These are phyloP conservation scores for Populus hybrid DNA, from an alignment of 441 rosid genomes.

Conservation along the genomic window DNA sequence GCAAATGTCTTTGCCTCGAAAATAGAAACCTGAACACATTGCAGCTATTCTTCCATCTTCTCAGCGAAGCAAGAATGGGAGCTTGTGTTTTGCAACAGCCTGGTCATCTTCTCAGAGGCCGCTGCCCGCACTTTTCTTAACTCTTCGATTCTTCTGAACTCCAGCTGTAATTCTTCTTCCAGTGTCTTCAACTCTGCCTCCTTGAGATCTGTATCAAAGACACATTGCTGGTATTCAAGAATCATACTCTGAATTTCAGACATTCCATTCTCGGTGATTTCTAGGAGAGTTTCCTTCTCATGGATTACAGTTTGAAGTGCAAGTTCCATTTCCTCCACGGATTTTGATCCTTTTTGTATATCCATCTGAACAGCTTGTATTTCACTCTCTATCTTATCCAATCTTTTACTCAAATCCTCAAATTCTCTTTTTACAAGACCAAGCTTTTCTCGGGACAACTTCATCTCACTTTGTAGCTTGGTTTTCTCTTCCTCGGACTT, in stretches of 20 bases:
- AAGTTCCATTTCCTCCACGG: conserved; percentile 42
- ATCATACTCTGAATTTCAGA: conserved; percentile 47
- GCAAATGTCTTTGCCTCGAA: conserved; percentile 38
- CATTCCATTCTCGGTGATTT: conserved; percentile 52
- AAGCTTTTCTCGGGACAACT: conserved; percentile 50
- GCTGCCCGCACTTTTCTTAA: conserved; percentile 27
- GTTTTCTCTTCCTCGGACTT: conserved; percentile 73
- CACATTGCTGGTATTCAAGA: conserved; percentile 53
- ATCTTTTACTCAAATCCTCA: conserved; percentile 41
- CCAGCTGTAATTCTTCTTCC: conserved; percentile 42
- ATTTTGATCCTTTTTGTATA: conserved; percentile 40
- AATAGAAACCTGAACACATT: conserved; percentile 29
- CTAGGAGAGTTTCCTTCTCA: conserved; percentile 58
- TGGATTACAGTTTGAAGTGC: conserved; percentile 40
- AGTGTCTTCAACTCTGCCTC: conserved; percentile 45
- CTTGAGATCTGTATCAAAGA: conserved; percentile 50
- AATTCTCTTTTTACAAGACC: conserved; percentile 36
- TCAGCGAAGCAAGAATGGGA: conserved; percentile 24
- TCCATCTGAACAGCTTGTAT: conserved; percentile 43
- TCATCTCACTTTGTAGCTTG: conserved; percentile 59
- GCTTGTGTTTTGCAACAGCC: conserved; percentile 27
- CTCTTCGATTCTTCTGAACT: conserved; percentile 33
- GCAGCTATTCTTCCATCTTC: conserved; percentile 45
- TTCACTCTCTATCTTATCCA: conserved; percentile 39
- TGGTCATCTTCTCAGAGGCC: conserved; percentile 31